These are phyloP conservation scores for Kuraishia floccosa DNA, from an alignment of 805 yeast species.

Conservation along the genomic window DNA sequence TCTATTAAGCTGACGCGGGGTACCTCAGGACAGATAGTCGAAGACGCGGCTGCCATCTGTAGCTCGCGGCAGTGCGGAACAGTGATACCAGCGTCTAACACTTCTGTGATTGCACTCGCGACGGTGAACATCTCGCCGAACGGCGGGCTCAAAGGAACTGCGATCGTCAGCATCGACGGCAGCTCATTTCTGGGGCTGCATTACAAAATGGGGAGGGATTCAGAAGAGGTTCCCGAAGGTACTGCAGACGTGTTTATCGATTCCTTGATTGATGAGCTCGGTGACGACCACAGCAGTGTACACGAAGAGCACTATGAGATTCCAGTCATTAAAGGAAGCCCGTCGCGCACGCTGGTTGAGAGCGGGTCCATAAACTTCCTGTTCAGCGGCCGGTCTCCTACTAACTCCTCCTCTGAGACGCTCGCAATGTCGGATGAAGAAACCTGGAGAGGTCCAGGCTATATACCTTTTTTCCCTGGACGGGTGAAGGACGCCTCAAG, in stretches of 20 bases:
- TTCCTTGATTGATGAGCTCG: too few relatives aligned
- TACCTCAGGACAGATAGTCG: conserved; percentile 8
- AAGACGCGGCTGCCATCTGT: conserved; percentile 14
- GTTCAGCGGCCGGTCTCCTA: too few relatives aligned
- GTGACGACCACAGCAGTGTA: too few relatives aligned
- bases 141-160: conserved; percentile 10
- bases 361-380: too few relatives aligned
- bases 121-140: conserved; percentile 14
- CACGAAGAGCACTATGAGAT: too few relatives aligned
- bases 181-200: conserved; percentile 49
- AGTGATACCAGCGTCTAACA: conserved; percentile 46
- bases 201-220: conserved; percentile 8
- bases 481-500: too few relatives aligned
- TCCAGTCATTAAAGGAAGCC: too few relatives aligned
- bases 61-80: conserved; percentile 48
- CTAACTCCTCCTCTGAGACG: too few relatives aligned
- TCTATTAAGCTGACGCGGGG: conserved; percentile 21
- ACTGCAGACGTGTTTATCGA: neutral
- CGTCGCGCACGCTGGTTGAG: too few relatives aligned
- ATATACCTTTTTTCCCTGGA: too few relatives aligned
- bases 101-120: conserved; percentile 34
- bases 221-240: neutral
- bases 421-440: too few relatives aligned
- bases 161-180: conserved; percentile 41
- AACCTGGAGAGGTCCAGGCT: too few relatives aligned